phyloP scores from a whole-genome alignment of 2,329 filamentous ascomycete species.

The Purpureocillium takamizusanense region DNA sequence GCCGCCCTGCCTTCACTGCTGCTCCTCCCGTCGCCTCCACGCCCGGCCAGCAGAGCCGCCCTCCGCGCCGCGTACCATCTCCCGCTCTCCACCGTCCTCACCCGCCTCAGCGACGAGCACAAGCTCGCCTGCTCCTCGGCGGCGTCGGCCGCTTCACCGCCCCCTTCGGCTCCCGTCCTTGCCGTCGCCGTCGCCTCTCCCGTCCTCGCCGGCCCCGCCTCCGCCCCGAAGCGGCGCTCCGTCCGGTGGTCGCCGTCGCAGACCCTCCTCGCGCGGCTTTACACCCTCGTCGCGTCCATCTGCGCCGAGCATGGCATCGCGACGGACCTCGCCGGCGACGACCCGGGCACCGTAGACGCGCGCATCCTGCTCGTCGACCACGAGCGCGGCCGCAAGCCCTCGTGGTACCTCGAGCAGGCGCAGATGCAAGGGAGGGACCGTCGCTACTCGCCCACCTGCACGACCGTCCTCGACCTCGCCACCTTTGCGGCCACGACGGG shows the following conservation, averaged over 20 bases:
- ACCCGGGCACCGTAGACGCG: conserved; percentile 64
- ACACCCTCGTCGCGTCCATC: conserved; percentile 67
- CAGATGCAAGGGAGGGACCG: conserved; percentile 26
- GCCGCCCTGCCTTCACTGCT: conserved; percentile 35
- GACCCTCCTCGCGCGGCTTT: conserved; percentile 64
- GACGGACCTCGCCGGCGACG: conserved; percentile 45
- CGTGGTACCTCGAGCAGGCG: conserved; percentile 17
- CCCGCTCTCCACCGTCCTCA: conserved; percentile 45
- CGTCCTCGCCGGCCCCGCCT: conserved; percentile 43
- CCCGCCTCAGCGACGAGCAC: conserved; percentile 28
- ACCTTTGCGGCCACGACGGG: conserved; percentile 44
- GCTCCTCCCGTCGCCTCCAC: conserved; percentile 54
- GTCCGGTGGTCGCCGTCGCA: conserved; percentile 61
- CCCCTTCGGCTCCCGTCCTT: conserved; percentile 24
- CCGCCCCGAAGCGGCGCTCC: conserved; percentile 22
- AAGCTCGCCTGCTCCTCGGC: conserved; percentile 19
- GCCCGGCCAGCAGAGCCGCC: conserved; percentile 38
- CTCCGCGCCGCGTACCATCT: conserved; percentile 52
- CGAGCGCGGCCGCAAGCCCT: conserved; percentile 19
- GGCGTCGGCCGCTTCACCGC: conserved; percentile 15
- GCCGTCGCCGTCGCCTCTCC: conserved; percentile 53
- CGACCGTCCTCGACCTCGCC: conserved; percentile 34
- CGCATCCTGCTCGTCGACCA: conserved; percentile 67
- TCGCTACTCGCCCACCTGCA: conserved; percentile 30
- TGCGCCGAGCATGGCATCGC: conserved; percentile 53